phyloP scores from a whole-genome alignment of 2,329 filamentous ascomycete genomes.

The Colletotrichum salicis region DNA sequence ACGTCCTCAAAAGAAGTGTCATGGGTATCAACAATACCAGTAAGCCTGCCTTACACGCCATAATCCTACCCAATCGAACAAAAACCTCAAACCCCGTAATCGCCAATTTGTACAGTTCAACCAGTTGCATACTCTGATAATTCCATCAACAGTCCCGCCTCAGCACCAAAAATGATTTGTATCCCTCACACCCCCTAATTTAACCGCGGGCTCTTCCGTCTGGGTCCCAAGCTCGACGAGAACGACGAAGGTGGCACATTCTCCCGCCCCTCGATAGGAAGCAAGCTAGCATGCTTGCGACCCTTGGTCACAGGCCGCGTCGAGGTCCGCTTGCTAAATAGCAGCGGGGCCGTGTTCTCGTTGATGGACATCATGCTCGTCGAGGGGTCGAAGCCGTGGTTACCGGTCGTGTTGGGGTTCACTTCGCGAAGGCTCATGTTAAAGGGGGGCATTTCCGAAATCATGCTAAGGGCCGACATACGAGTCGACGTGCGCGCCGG shows the following conservation, averaged over 20 bases:
- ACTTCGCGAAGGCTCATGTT: slow-evolving; percentile 65
- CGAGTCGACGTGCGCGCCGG: slow-evolving; percentile 31
- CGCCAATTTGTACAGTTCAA: slow-evolving; percentile 16
- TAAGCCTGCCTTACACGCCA: slow-evolving; percentile 30
- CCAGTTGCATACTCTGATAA: slow-evolving; percentile 1
- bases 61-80: not conserved
- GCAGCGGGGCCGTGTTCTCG: slow-evolving; percentile 57
- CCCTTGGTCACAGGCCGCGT: slow-evolving; percentile 46
- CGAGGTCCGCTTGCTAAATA: slow-evolving; percentile 55
- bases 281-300: slow-evolving; percentile 46
- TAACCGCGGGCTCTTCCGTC: slow-evolving; percentile 66
- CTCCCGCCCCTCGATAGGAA: slow-evolving; percentile 59
- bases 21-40: slow-evolving; percentile 36
- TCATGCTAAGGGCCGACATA: slow-evolving; percentile 34
- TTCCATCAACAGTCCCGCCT: not conserved
- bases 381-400: slow-evolving; percentile 58
- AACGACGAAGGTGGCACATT: slow-evolving; percentile 60
- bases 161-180: not conserved
- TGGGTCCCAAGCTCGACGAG: slow-evolving; percentile 54
- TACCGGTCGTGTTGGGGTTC: slow-evolving; percentile 53
- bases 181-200: slow-evolving; percentile 40
- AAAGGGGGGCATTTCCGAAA: slow-evolving; percentile 40
- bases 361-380: slow-evolving; percentile 54
- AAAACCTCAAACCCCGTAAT: not conserved
- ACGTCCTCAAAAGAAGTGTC: slow-evolving; percentile 18